phyloP scores from a whole-genome alignment of 129 eudicot genomes.

The Ambrosia artemisiifolia region DNA sequence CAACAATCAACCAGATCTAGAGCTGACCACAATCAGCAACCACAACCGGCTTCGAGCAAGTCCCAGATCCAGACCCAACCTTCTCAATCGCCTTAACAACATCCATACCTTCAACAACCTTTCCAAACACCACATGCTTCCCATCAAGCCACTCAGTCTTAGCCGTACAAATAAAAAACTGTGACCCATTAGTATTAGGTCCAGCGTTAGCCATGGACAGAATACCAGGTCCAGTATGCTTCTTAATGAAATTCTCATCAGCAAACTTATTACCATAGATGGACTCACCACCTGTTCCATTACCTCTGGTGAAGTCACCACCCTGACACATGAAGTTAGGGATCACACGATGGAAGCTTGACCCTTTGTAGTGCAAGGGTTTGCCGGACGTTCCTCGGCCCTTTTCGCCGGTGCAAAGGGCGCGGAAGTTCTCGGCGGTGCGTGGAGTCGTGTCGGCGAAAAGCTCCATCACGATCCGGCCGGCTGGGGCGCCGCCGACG shows the following conservation, averaged over 20 bases:
- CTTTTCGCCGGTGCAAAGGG: constrained; percentile 71
- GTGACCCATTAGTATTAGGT: constrained; percentile 67
- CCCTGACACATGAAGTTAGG: constrained; percentile 68
- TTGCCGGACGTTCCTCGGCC: constrained; percentile 50
- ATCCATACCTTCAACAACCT: constrained; percentile 55
- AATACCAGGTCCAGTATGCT: constrained; percentile 65
- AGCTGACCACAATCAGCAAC: constrained; percentile 58
- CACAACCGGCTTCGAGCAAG: constrained; percentile 40
- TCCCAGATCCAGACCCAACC: constrained; percentile 55
- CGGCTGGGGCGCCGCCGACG: constrained; percentile 54
- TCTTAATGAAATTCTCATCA: constrained; percentile 61
- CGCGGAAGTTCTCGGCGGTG: constrained; percentile 70
- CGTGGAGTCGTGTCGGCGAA: constrained; percentile 48
- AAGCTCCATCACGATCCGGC: constrained; percentile 61
- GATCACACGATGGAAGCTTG: constrained; percentile 63
- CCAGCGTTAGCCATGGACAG: constrained; percentile 68
- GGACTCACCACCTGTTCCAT: constrained; percentile 76
- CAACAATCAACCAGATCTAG: constrained; percentile 19
- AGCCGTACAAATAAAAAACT: constrained; percentile 61
- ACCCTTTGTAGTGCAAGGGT: constrained; percentile 64
- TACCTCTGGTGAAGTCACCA: constrained; percentile 64
- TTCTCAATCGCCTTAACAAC: constrained; percentile 59
- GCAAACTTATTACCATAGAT: constrained; percentile 59
- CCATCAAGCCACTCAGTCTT: constrained; percentile 76
- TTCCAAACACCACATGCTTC: constrained; percentile 63